phyloP scores from a whole-genome alignment of 2,329 filamentous ascomycete species.

The Pestalotiopsis sp. region DNA sequence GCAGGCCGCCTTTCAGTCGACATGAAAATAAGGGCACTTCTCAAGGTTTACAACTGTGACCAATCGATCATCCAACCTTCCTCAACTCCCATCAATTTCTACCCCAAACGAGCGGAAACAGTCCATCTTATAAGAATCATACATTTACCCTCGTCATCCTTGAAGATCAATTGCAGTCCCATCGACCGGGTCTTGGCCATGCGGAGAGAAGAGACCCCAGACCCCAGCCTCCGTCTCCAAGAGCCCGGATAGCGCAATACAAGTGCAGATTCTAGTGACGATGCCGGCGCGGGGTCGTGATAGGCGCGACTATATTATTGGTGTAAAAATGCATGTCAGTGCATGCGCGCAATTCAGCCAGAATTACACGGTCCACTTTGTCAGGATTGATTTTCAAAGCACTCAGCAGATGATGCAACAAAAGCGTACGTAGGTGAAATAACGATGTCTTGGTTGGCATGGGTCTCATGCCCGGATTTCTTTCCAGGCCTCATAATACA shows the following conservation, averaged over 20 bases:
- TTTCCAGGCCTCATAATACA: background rate
- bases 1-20: background rate
- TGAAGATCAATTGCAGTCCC: constrained; percentile 11
- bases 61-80: background rate
- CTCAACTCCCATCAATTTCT: background rate
- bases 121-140: background rate
- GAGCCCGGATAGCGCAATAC: background rate
- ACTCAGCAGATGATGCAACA: background rate
- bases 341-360: constrained; percentile 7
- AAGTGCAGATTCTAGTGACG: background rate
- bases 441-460: background rate
- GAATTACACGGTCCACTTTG: constrained; percentile 3
- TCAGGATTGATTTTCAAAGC: background rate
- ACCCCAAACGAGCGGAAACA: background rate
- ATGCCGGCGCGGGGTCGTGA: background rate
- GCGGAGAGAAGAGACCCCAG: background rate
- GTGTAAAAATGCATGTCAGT: background rate
- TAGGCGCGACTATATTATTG: background rate
- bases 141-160: background rate
- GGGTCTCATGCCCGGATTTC: background rate
- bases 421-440: background rate
- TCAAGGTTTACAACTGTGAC: background rate
- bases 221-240: background rate
- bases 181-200: constrained; percentile 42
- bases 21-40: background rate